Conservation (phyloP, 2,329 filamentous ascomycete genomes). For the Lecanosticta acicola region DNA sequence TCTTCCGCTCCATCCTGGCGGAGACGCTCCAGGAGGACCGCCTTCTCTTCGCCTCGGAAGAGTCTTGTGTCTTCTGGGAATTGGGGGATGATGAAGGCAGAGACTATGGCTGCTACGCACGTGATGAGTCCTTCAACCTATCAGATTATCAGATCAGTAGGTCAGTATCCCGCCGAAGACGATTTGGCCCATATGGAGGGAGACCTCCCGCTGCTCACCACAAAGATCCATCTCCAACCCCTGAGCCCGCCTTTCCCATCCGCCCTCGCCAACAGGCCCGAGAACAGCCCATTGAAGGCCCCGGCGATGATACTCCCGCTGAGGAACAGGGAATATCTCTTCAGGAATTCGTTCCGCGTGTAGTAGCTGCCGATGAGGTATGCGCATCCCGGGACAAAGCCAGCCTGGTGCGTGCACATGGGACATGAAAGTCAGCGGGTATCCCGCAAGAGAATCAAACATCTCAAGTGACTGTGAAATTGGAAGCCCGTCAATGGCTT, state of each 20-base stretch:
- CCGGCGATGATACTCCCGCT: slow-evolving; percentile 26
- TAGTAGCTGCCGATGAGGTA: slow-evolving; percentile 35
- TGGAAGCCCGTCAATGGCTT: too few relatives aligned
- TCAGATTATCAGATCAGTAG: not conserved
- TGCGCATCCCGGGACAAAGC: slow-evolving; percentile 35
- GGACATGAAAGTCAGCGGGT: too few relatives aligned
- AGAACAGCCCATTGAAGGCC: slow-evolving; percentile 18
- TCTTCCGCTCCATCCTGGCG: not conserved
- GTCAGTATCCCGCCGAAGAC: not conserved
- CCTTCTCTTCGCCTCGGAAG: slow-evolving; percentile 5
- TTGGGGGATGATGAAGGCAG: slow-evolving; percentile 66
- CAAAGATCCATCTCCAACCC: slow-evolving; percentile 5
- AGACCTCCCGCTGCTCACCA: not conserved
- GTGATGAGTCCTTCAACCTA: slow-evolving; percentile 5
- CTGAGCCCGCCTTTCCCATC: slow-evolving; percentile 27
- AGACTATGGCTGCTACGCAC: slow-evolving; percentile 57
- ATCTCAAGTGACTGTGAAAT: too few relatives aligned
- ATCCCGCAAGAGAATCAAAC: too few relatives aligned
- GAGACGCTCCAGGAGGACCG: slow-evolving; percentile 3
- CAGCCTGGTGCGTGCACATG: too few relatives aligned
- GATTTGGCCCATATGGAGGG: too few relatives aligned
- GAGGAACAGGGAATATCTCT: slow-evolving; percentile 33
- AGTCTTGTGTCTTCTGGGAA: slow-evolving; percentile 34
- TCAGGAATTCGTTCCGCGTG: slow-evolving; percentile 36
- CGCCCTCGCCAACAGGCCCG: slow-evolving; percentile 28